Evolutionary conservation across 108 stramenopile species (phyloP).

Genomic region (Cyclotella sp.): DNA sequence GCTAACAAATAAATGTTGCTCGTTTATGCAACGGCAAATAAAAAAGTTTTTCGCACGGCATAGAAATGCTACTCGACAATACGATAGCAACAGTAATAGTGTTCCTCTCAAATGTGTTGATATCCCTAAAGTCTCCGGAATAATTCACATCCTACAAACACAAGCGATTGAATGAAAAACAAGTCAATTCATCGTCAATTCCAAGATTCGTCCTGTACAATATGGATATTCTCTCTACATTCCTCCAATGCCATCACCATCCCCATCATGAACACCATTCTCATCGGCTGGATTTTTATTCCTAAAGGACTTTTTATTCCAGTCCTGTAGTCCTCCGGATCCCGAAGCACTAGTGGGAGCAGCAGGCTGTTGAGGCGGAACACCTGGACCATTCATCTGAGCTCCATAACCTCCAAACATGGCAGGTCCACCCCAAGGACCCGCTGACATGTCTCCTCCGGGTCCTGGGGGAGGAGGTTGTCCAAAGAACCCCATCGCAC

Average conservation of each 20-base stretch:
- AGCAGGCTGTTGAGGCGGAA: not conserved
- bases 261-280: not conserved
- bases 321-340: not conserved
- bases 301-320: slow-evolving; percentile 7
- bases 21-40: too few relatives aligned
- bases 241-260: not conserved
- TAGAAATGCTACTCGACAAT: too few relatives aligned
- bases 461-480: not conserved
- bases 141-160: not conserved
- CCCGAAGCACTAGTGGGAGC: not conserved
- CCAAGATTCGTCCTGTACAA: not conserved
- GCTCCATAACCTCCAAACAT: slow-evolving; percentile 4
- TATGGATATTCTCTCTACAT: not conserved
- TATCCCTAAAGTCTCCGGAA: not conserved
- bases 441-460: not conserved
- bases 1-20: too few relatives aligned
- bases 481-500: not conserved
- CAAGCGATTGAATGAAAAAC: not conserved
- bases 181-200: not conserved
- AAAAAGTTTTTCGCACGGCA: too few relatives aligned
- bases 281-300: slow-evolving; percentile 1
- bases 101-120: not conserved
- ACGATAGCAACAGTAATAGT: too few relatives aligned
- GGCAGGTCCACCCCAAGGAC: slow-evolving; percentile 7
- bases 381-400: not conserved